A percentile compares a stretch with the other conserved stretches of the same genome.
phyloP scores from a whole-genome alignment of 257 asterid genomes.

The Salvia hispanica region DNA sequence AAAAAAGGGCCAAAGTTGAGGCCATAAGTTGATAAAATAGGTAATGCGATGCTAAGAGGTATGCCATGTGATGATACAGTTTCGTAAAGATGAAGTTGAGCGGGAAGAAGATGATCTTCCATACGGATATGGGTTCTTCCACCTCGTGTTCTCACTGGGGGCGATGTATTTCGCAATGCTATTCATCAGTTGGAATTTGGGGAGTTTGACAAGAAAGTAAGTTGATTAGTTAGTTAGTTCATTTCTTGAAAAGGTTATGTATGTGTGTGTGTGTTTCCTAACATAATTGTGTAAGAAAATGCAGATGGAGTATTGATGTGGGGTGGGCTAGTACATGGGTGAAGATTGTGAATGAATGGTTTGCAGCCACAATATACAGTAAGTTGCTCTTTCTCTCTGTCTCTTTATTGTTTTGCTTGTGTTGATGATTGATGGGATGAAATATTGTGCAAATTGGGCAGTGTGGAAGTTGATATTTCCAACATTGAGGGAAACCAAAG shows the following conservation, averaged over 20 bases:
- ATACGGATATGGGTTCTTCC: constrained; percentile 85
- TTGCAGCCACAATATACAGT: constrained; percentile 90
- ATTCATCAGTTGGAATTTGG: constrained; percentile 88
- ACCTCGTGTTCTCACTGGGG: constrained; percentile 79
- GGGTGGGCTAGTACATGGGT: constrained; percentile 99
- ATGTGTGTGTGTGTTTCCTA: not conserved
- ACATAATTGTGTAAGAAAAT: constrained; percentile 4
- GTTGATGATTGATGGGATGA: not conserved
- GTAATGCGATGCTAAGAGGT: not conserved
- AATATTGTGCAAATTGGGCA: constrained; percentile 38
- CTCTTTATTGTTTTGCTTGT: not conserved
- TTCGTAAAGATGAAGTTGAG: constrained; percentile 50
- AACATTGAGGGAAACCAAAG: constrained; percentile 55
- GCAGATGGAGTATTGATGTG: constrained; percentile 92
- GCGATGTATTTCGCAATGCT: constrained; percentile 96
- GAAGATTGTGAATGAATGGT: constrained; percentile 86
- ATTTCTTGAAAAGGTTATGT: too few relatives aligned
- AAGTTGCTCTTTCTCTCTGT: constrained; percentile 30
- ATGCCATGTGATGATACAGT: constrained; percentile 40
- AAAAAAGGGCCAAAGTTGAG: not conserved
- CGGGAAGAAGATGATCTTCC: constrained; percentile 67
- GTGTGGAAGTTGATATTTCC: constrained; percentile 96
- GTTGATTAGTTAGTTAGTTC: constrained; percentile 18
- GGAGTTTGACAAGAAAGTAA: constrained; percentile 73
- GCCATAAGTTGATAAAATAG: not conserved